Evolutionary conservation across 768 basidiomycete species (phyloP).

Genomic region (Mrakia blollopis): DNA sequence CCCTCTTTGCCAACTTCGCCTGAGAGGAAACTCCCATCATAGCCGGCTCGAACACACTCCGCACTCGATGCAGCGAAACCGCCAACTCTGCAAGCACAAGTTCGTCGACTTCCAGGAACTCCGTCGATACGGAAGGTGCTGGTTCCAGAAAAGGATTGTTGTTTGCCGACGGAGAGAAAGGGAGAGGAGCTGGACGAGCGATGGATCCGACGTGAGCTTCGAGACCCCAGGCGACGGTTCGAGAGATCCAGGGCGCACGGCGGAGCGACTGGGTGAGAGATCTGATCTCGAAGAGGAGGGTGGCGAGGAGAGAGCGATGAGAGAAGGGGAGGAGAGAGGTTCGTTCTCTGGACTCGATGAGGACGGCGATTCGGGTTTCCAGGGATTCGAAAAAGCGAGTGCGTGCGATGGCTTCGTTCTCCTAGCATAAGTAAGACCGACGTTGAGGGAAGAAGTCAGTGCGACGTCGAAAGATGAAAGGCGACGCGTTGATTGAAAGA

Average conservation of each 20-base stretch:
- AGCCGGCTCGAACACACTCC: background rate
- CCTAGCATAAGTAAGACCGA: background rate
- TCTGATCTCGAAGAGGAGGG: slow-evolving; percentile 62
- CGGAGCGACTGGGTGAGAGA: slow-evolving; percentile 61
- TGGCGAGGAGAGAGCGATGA: slow-evolving; percentile 57
- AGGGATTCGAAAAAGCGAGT: slow-evolving; percentile 52
- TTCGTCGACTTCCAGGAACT: background rate
- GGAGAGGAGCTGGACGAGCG: background rate
- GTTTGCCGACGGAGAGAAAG: background rate
- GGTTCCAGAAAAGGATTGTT: background rate
- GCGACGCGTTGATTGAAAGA: background rate
- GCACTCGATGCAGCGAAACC: background rate
- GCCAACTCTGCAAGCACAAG: background rate
- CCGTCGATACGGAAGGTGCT: background rate
- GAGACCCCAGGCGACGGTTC: slow-evolving; percentile 42
- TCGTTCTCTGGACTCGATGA: slow-evolving; percentile 61
- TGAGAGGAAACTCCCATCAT: background rate
- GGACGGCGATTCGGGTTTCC: slow-evolving; percentile 55
- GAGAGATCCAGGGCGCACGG: slow-evolving; percentile 41
- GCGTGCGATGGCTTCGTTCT: background rate
- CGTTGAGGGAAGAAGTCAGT: background rate
- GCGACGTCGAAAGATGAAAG: too few species aligned
- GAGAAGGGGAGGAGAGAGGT: slow-evolving; percentile 52
- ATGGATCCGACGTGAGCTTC: slow-evolving; percentile 36
- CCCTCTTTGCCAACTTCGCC: background rate